Evolutionary conservation across 2,329 filamentous ascomycete genomes (phyloP), one percentile per base, ranked within the genome.

Genomic region (Teratosphaeria pseudoeucalypti): DNA sequence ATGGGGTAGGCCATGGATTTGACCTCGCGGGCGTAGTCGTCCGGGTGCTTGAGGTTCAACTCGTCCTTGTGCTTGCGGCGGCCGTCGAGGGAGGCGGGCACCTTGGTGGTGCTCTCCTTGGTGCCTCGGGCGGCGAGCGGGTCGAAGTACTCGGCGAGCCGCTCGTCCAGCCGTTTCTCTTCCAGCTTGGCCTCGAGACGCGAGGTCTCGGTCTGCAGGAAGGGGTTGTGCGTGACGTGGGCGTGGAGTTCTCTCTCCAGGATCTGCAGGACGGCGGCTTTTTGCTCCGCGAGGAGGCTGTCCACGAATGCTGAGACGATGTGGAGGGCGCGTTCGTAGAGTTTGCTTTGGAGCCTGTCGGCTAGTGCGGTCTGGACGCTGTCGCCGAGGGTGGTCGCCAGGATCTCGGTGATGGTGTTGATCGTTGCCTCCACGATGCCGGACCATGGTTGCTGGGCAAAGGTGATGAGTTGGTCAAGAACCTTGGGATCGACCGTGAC

Each of bases 1-100:
- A 85, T 77, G 53, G 89, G 79, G 3, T 84, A 83, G 0, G 84
- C 79, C 0, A 87, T 81, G 0, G 87, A 82, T 9, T 80, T 76
- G 0, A 91, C 71, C 67, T 90, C 87, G 0, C 74, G 72, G 1
- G 76, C 69, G 64, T 83, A 90, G 0, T 78, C 76, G 65, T 90
- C 87, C 0, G 75, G 70, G 0, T 5, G 7, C 29, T 32, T 32
- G 29, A 3, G 0, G 29, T 79, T 79, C 11, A 89, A 74, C 43
- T 68, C 72, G 2, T 78, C 74, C 26, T 54, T 0, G 32, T 29
- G 0, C 47, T 34, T 29, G 54, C 43, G 23, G n/a, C 58, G 29
- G 23, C 5, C 11, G 16, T 32, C 12, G 19, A 52, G 19, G 14
- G 57, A 57, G n/a, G 16, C 43, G 34, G 14, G n/a, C 11, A 16